phyloP scores from a whole-genome alignment of 2,329 filamentous ascomycete genomes.

The Fonsecaea pedrosoi region DNA sequence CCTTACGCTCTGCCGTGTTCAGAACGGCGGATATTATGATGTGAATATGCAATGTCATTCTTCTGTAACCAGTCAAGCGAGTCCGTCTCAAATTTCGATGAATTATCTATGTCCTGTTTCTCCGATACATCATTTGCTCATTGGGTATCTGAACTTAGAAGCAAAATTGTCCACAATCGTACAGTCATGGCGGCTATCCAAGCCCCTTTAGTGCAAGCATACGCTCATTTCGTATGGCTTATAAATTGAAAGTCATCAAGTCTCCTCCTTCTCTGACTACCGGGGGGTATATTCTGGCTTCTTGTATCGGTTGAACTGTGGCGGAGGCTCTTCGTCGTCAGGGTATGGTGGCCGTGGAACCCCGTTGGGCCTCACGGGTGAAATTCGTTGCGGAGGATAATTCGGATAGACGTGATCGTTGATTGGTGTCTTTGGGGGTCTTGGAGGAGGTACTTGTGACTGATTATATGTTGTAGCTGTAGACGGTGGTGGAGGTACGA shows the following conservation, averaged over 20 bases:
- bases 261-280: slow-evolving; percentile 7
- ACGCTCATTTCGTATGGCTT: background rate
- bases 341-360: slow-evolving; percentile 71
- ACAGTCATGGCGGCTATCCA: slow-evolving; percentile 7
- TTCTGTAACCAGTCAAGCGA: background rate
- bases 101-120: slow-evolving; percentile 3
- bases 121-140: slow-evolving; percentile 11
- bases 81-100: background rate
- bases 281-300: slow-evolving; percentile 72
- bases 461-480: slow-evolving; percentile 43
- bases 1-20: background rate
- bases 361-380: slow-evolving; percentile 45
- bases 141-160: slow-evolving; percentile 15
- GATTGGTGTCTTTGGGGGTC: slow-evolving; percentile 79
- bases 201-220: background rate
- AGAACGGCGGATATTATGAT: background rate
- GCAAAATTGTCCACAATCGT: slow-evolving; percentile 15
- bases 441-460: slow-evolving; percentile 64
- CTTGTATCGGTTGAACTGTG: slow-evolving; percentile 80
- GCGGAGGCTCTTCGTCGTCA: slow-evolving; percentile 75
- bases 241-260: background rate
- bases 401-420: slow-evolving; percentile 35
- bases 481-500: slow-evolving; percentile 40
- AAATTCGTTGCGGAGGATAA: slow-evolving; percentile 42
- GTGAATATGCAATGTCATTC: background rate